Evolutionary conservation across 306 rosid species (phyloP), one percentile per base, ranked within the genome.

Genomic region (Citrullus colocynthis): DNA sequence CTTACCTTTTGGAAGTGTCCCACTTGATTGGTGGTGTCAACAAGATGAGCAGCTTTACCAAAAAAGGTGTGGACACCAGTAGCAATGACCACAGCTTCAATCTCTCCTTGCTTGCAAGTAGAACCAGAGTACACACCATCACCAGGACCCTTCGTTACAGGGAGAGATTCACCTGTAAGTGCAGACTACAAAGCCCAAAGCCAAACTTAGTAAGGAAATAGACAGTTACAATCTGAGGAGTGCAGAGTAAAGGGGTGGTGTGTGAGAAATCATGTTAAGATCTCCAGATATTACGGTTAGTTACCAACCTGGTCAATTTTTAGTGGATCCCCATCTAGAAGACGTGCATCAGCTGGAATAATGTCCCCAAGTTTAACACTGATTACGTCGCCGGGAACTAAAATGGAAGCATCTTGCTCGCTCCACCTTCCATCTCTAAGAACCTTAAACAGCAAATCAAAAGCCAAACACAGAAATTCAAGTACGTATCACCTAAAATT

Each of bases 351-450:
- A 0, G 98, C 99, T 0, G 99, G 90, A 80, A 96, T 42, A 58
- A 96, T 96, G 83, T 96, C 99, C 52, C 99, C 99, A n/a, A 96
- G 93, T 82, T 96, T 96, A 78, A 96, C 86, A 65, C 98, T 96
- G 75, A 96, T n/a, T 58, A 96, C 78, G 83, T 96, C 99, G 83
- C 99, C 99, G 0, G 99, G 99, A 67, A 96, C 99, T 59, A 96
- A 86, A 59, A 82, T 80, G 3, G 93, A 83, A 18, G 99, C 94
- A 81, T 96, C 99, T 77, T 91, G 91, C 78, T 96, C 99, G 24
- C n/a, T 86, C 99, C 99, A 96, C 85, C 97, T 89, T 84, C 98
- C 97, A 81, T 96, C 98, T 85, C 99, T 89, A 82, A 96, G 99
- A 83, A 91, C 96, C 99, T 96, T 60, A 6, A 41, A 42, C 58